Evolutionary conservation across 768 basidiomycete species (phyloP).

Genomic region (Mycena vitilis): DNA sequence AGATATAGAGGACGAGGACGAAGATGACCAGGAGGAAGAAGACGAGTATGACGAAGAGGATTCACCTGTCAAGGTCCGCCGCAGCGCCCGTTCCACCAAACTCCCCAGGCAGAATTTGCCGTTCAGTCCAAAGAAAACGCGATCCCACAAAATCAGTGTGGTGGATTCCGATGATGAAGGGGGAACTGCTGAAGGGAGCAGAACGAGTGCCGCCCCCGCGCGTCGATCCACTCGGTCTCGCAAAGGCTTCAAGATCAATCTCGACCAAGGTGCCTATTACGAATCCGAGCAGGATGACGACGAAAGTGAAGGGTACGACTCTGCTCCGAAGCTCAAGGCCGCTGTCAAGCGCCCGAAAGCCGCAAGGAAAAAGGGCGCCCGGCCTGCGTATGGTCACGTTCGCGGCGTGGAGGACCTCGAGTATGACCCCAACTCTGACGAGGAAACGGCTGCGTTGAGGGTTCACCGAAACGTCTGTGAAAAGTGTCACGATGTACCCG

Average conservation of each 20-base stretch:
- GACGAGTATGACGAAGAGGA: slow-evolving; percentile 38
- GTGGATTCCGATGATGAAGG: slow-evolving; percentile 52
- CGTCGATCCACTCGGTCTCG: slow-evolving; percentile 64
- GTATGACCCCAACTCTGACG: slow-evolving; percentile 64
- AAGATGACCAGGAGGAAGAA: slow-evolving; percentile 37
- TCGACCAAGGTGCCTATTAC: slow-evolving; percentile 43
- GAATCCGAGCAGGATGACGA: slow-evolving; percentile 48
- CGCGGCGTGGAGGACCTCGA: slow-evolving; percentile 55
- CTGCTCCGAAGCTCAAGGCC: slow-evolving; percentile 21
- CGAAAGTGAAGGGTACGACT: slow-evolving; percentile 43
- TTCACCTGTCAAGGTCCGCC: slow-evolving; percentile 34
- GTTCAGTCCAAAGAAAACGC: slow-evolving; percentile 76
- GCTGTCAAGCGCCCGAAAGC: slow-evolving; percentile 36
- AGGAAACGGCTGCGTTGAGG: slow-evolving; percentile 65
- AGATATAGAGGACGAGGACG: slow-evolving; percentile 40
- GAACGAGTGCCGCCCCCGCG: slow-evolving; percentile 27
- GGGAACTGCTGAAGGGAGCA: slow-evolving; percentile 42
- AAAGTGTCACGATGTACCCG: slow-evolving; percentile 72
- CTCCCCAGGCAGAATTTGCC: slow-evolving; percentile 55
- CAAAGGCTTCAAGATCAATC: slow-evolving; percentile 51
- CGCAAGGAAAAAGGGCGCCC: slow-evolving; percentile 41
- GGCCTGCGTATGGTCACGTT: slow-evolving; percentile 59
- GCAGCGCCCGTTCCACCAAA: slow-evolving; percentile 33
- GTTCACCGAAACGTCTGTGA: slow-evolving; percentile 76
- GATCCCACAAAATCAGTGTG: slow-evolving; percentile 48